phyloP scores from a whole-genome alignment of 1,284 basidiomycete species.

The Neonothopanus nambi region DNA sequence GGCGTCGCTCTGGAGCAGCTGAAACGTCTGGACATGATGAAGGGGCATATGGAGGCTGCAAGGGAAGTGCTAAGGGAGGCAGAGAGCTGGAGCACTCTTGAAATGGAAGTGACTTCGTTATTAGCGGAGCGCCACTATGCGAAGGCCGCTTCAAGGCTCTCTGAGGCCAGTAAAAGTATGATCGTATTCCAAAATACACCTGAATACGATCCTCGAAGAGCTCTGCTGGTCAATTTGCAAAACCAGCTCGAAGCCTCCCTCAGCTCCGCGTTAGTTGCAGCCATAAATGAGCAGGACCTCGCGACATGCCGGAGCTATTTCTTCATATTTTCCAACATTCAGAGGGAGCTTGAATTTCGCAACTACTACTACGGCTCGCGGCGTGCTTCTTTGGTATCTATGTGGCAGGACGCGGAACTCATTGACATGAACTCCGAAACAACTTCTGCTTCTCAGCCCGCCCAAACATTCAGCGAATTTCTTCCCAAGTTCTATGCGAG shows the following conservation, averaged over 20 bases:
- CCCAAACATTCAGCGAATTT: slow-evolving; percentile 59
- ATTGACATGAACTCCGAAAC: slow-evolving; percentile 45
- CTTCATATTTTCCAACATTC: slow-evolving; percentile 85
- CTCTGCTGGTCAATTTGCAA: slow-evolving; percentile 85
- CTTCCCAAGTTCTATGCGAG: slow-evolving; percentile 72
- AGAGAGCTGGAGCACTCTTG: slow-evolving; percentile 92
- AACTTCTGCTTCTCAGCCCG: slow-evolving; percentile 19
- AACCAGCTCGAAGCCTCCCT: slow-evolving; percentile 91
- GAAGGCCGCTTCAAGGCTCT: slow-evolving; percentile 86
- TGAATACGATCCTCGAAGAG: slow-evolving; percentile 83
- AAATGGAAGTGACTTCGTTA: slow-evolving; percentile 84
- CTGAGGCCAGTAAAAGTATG: slow-evolving; percentile 85
- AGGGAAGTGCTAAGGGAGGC: slow-evolving; percentile 87
- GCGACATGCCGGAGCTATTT: slow-evolving; percentile 76
- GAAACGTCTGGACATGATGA: slow-evolving; percentile 78
- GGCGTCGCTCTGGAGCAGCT: slow-evolving; percentile 70
- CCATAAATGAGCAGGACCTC: slow-evolving; percentile 76
- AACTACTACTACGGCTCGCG: slow-evolving; percentile 91
- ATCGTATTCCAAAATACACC: slow-evolving; percentile 87
- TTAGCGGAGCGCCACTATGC: slow-evolving; percentile 77
- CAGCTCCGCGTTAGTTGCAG: slow-evolving; percentile 82
- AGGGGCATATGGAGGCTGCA: slow-evolving; percentile 82
- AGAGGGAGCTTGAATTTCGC: slow-evolving; percentile 87
- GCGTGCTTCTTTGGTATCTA: slow-evolving; percentile 57
- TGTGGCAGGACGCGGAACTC: slow-evolving; percentile 66